phyloP scores from a whole-genome alignment of 129 eudicot species.

The Pulicaria dysenterica region DNA sequence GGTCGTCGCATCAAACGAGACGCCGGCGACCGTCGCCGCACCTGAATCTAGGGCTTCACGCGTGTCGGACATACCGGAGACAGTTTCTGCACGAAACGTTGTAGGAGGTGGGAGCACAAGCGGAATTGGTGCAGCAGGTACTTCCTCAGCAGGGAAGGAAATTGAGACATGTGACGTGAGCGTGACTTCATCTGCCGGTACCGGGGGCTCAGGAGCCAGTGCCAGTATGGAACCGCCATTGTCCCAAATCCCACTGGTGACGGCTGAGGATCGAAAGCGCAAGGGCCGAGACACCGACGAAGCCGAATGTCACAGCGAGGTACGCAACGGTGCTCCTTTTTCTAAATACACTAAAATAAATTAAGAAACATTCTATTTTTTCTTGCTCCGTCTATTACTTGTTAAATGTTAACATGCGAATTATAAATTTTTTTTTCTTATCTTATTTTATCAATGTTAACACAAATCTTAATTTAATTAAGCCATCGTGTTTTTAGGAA shows the following conservation, averaged over 20 bases:
- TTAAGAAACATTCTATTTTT: too few species aligned
- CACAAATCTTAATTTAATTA: too few species aligned
- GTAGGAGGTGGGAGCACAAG: not conserved
- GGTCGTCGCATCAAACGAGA: slow-evolving; percentile 43
- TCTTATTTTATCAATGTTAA: too few species aligned
- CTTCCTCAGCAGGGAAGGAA: not conserved
- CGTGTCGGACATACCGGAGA: slow-evolving; percentile 21
- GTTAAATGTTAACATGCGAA: too few species aligned
- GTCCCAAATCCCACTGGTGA: slow-evolving; percentile 29
- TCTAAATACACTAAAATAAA: too few species aligned
- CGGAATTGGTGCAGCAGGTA: slow-evolving; percentile 14
- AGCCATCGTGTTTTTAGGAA: too few species aligned
- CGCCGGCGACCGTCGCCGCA: slow-evolving; percentile 20
- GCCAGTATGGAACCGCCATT: slow-evolving; percentile 19
- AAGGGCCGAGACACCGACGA: slow-evolving; percentile 25
- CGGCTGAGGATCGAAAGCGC: slow-evolving; percentile 34
- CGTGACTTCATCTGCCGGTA: slow-evolving; percentile 31
- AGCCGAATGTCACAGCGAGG: slow-evolving; percentile 58
- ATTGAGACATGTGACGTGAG: slow-evolving; percentile 26
- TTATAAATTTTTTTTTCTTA: too few species aligned
- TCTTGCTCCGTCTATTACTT: too few species aligned
- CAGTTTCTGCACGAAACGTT: not conserved
- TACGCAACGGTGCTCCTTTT: slow-evolving; percentile 23
- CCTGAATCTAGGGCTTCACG: slow-evolving; percentile 39
- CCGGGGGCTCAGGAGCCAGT: slow-evolving; percentile 36